These are phyloP conservation scores for Russula abietina DNA, from an alignment of 768 basidiomycete species.

Conservation along the genomic window DNA sequence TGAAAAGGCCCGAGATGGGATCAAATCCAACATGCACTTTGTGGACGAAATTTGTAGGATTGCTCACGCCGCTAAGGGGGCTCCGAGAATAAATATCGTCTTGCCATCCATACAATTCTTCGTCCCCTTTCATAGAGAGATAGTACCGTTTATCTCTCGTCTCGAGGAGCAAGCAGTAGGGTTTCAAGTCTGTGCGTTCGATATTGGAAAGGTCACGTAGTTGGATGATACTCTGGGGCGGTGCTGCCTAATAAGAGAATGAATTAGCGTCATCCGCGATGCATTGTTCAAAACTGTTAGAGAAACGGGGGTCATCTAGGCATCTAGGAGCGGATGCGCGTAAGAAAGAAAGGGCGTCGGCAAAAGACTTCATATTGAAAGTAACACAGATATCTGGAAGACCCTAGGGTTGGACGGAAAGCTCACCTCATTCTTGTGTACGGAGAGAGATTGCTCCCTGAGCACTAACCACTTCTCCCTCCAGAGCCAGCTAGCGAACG, in stretches of 20 bases:
- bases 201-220: constrained; percentile 79
- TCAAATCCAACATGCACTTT: constrained; percentile 98
- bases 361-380: background rate
- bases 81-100: constrained; percentile 93
- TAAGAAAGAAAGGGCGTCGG: background rate
- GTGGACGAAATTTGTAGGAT: constrained; percentile 97
- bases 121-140: constrained; percentile 84
- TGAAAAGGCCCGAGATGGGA: constrained; percentile 88
- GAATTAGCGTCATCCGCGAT: background rate
- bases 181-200: constrained; percentile 89
- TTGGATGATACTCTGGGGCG: constrained; percentile 53
- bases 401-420: background rate
- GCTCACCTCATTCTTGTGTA: constrained; percentile 91
- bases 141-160: constrained; percentile 78
- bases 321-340: background rate
- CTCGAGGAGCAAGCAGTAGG: constrained; percentile 86
- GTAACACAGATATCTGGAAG: background rate
- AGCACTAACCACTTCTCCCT: constrained; percentile 86
- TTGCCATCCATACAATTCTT: constrained; percentile 97
- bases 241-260: constrained; percentile 38
- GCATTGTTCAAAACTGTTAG: background rate
- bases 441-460: constrained; percentile 66
- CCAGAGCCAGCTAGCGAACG: constrained; percentile 88
- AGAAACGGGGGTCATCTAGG: background rate
- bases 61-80: constrained; percentile 88